Evolutionary conservation across 352 stramenopile species (phyloP), one percentile per base, ranked within the genome.

Genomic region (Pythium apleroticum): DNA sequence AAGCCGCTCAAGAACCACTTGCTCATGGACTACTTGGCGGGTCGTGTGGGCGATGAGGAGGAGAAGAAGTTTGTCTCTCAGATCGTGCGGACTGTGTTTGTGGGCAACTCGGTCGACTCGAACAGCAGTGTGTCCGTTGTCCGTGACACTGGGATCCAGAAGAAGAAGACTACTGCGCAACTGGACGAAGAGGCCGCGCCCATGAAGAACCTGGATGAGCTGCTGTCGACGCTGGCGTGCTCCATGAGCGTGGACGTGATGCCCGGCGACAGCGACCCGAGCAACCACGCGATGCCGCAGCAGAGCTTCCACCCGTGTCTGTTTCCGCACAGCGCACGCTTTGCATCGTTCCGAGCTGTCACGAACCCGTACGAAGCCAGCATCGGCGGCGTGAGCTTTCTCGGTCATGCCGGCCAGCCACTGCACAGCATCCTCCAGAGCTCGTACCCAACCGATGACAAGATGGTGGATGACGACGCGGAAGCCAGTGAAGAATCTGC

Each of bases 241-340:
- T 78, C 80, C 53, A 91, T 98, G 75, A 85, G 89, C n/a, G 79
- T 98, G 9, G 96, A 98, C 65, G 71, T 98, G 25, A 89, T 98
- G 74, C 95, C 95, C 1, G 93, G 93, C 27, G 69, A 73, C 24
- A 77, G 74, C 37, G 96, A 98, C 73, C 96, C 95, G 2, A 96
- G 81, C 66, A 93, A 91, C 67, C 88, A 90, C 59, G 77, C 81
- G 48, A 84, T 98, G 70, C 96, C 96, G 12, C 96, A 99, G 75
- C 89, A 98, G 71, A 96, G 95, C 15, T 83, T 99, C 31, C 96
- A 99, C 72, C 80, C 81, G 24, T 98, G 90, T 74, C 63, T 99
- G 10, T 89, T 99, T 50, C 96, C 90, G 17, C 76, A 89, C 41
- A 87, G 84, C 19, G 74, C 74, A 9, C 74, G 84, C 22, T 98